Evolutionary conservation across 2,329 filamentous ascomycete species (phyloP).

Genomic region (Ceratocystis lukuohia): DNA sequence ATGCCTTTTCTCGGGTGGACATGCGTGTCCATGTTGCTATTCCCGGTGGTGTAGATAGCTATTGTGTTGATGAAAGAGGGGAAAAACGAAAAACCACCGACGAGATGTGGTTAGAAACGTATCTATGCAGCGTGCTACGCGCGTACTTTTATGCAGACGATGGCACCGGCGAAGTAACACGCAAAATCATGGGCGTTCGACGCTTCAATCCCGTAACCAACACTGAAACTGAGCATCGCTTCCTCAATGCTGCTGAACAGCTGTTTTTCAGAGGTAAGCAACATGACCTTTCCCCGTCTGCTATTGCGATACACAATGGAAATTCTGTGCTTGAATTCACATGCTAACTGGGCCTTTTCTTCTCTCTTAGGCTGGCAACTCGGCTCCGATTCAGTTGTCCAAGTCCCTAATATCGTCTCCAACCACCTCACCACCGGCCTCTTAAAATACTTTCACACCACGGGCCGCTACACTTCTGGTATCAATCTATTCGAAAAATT

Average conservation of each 20-base stretch:
- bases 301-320: neutral
- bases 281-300: neutral
- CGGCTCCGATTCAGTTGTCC: slow-evolving; percentile 90
- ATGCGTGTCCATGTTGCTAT: slow-evolving; percentile 99
- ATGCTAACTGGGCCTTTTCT: slow-evolving; percentile 20
- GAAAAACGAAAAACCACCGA: slow-evolving; percentile 90
- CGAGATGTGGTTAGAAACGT: slow-evolving; percentile 92
- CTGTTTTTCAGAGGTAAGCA: slow-evolving; percentile 76
- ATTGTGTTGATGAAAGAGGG: slow-evolving; percentile 91
- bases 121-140: slow-evolving; percentile 83
- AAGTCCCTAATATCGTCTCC: slow-evolving; percentile 91
- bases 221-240: slow-evolving; percentile 95
- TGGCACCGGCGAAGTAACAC: slow-evolving; percentile 83
- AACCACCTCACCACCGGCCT: slow-evolving; percentile 93
- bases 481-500: slow-evolving; percentile 98
- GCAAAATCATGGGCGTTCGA: slow-evolving; percentile 92
- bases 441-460: slow-evolving; percentile 88
- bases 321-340: neutral
- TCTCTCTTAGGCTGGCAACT: slow-evolving; percentile 64
- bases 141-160: slow-evolving; percentile 96
- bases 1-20: slow-evolving; percentile 93
- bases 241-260: slow-evolving; percentile 83
- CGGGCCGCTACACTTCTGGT: slow-evolving; percentile 82
- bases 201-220: slow-evolving; percentile 96
- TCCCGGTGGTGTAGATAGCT: slow-evolving; percentile 89